A percentile compares a stretch with the other conserved stretches of the same genome.
phyloP scores from a whole-genome alignment of 2,329 filamentous ascomycete species.

The Furcasterigmium furcatum region DNA sequence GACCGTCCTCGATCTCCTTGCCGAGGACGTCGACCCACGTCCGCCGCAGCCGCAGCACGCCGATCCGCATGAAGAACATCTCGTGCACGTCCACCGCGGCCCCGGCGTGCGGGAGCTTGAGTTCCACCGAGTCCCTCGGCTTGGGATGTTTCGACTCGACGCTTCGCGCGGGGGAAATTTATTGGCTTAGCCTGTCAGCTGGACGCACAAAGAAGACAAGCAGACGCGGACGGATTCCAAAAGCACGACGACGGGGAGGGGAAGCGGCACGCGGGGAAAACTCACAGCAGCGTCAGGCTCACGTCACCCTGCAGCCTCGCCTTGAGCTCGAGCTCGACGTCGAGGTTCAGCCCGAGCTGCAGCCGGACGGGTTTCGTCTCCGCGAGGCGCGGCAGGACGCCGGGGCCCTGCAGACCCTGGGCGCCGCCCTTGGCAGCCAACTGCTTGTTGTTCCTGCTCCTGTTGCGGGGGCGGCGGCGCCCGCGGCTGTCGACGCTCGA shows the following conservation, averaged over 20 bases:
- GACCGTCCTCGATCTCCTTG: slow-evolving; percentile 1
- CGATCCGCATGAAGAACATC: slow-evolving; percentile 29
- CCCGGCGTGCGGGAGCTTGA: slow-evolving; percentile 6
- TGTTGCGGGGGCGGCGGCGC: slow-evolving; percentile 2
- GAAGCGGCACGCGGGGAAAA: slow-evolving; percentile 3
- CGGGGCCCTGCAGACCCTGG: slow-evolving; percentile 8
- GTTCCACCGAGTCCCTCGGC: slow-evolving; percentile 4
- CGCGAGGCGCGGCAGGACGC: slow-evolving; percentile 18
- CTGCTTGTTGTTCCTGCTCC: slow-evolving; percentile 7
- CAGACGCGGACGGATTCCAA: slow-evolving; percentile 1
- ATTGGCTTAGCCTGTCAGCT: slow-evolving; percentile 1
- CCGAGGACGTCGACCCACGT: slow-evolving; percentile 24
- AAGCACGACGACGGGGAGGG: background rate
- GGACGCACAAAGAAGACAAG: background rate
- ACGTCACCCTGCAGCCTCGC: slow-evolving; percentile 75
- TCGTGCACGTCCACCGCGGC: slow-evolving; percentile 16
- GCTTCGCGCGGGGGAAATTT: background rate
- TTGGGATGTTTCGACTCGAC: slow-evolving; percentile 8
- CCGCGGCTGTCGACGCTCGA: slow-evolving; percentile 9
- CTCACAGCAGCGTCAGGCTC: slow-evolving; percentile 66
- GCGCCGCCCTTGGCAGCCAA: slow-evolving; percentile 1
- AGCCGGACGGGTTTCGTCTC: slow-evolving; percentile 63
- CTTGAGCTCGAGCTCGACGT: slow-evolving; percentile 76
- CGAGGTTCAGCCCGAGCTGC: slow-evolving; percentile 69
- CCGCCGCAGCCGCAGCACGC: slow-evolving; percentile 22